phyloP scores from a whole-genome alignment of 2,329 filamentous ascomycete species.

The Trichophyton benhamiae region DNA sequence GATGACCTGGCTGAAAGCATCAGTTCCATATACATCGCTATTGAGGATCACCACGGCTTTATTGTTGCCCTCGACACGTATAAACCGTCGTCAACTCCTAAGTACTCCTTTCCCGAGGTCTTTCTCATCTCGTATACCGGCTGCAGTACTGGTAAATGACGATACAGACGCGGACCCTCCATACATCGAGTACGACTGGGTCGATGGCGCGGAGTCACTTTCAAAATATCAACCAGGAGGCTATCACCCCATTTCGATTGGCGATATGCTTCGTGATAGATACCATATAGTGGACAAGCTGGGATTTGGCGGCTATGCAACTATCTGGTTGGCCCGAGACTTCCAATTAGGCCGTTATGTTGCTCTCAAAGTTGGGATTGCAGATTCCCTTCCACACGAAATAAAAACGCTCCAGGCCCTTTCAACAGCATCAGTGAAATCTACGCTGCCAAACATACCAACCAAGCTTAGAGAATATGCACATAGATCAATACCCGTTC shows the following conservation, averaged over 20 bases:
- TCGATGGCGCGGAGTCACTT: slow-evolving; percentile 21
- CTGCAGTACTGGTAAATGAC: too few species aligned
- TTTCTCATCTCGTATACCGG: too few species aligned
- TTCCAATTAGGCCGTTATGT: slow-evolving; percentile 18
- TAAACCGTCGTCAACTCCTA: too few species aligned
- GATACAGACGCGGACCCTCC: too few species aligned
- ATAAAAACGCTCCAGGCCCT: slow-evolving; percentile 16
- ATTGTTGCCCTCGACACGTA: too few species aligned
- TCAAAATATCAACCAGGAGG: slow-evolving; percentile 23
- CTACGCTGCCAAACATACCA: too few species aligned
- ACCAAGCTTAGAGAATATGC: too few species aligned
- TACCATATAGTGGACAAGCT: slow-evolving; percentile 34
- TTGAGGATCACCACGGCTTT: too few species aligned
- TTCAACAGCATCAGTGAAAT: too few species aligned
- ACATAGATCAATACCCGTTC: slow-evolving; percentile 3
- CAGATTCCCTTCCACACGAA: slow-evolving; percentile 14
- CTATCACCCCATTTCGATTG: slow-evolving; percentile 26
- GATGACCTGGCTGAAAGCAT: too few species aligned
- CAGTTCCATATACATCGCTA: too few species aligned
- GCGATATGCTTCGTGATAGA: slow-evolving; percentile 20
- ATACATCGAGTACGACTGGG: slow-evolving; percentile 25
- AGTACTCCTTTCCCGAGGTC: too few species aligned
- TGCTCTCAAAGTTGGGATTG: slow-evolving; percentile 21
- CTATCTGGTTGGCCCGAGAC: slow-evolving; percentile 33
- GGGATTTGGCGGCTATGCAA: slow-evolving; percentile 32